Base-by-base conservation (phyloP, 805 yeast species). In the Pichia rugopelliculosa region DNA sequence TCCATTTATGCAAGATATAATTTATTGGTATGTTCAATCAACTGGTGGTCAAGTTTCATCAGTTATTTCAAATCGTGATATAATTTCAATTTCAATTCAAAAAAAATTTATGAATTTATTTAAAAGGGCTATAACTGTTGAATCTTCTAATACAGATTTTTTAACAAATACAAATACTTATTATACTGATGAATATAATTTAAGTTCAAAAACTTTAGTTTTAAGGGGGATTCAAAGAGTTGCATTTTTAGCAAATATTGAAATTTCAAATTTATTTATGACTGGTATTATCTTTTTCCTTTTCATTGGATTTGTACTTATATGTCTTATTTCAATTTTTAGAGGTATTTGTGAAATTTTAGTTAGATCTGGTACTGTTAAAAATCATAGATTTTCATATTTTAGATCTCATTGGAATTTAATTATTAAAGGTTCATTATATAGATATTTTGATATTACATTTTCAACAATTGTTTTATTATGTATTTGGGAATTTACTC, bases 181-280 rank as follows among this genome's bases (percentile, higher is more conserved):
- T 64, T 79, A 88, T n/a, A 77, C 83, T 9, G 70, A 83, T 64
- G 96, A 91, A 64, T 77, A 77, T 53, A 69, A 75, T 37, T 65
- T 84, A 42, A 67, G 83, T 2, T 69, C 84, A 6, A 85, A 83
- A 59, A 87, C 88, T 39, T 72, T 93, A 58, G 82, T 91, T 36
- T 69, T 93, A 46, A 79, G 96, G 61, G 99, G 99, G 56, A 83
- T 93, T 51, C 87, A 88, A 65, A 82, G 99, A 69, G 96, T 91
- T 7, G 82, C 96, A 0, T 93, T 72, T 62, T 67, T 83, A 56
- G 87, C 96, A 11, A 77, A 77, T 20, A 90, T 93, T 56, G 99
- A 93, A 67, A 75, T 91, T 55, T 83, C 96, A 22, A 82, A 80
- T 60, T 66, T 93, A 49, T 93, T 89, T 66, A 72, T 90, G 69